phyloP scores from a whole-genome alignment of 1,284 basidiomycete genomes.

The Leccinum solheimii region DNA sequence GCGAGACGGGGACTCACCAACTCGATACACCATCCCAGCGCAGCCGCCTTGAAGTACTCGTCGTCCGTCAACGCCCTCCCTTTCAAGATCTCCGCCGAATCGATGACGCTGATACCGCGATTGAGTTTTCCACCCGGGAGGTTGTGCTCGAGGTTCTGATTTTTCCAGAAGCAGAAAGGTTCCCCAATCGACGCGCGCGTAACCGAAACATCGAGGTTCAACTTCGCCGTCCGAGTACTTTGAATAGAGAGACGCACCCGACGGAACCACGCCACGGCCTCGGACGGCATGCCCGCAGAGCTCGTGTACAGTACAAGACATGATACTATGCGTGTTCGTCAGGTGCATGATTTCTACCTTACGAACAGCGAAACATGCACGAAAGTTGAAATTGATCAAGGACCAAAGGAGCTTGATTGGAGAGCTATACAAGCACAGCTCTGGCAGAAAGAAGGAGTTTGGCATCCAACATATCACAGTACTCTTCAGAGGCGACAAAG shows the following conservation, averaged over 20 bases:
- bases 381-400: too few relatives aligned
- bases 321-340: too few relatives aligned
- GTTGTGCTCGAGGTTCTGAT: constrained; percentile 90
- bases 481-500: too few relatives aligned
- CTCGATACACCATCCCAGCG: constrained; percentile 97
- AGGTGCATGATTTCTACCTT: too few relatives aligned
- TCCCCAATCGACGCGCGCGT: constrained; percentile 82
- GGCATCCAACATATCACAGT: too few relatives aligned
- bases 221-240: background rate
- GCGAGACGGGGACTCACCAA: constrained; percentile 45
- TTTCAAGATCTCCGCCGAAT: constrained; percentile 89
- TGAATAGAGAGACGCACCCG: constrained; percentile 39
- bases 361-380: too few relatives aligned
- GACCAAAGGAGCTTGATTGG: too few relatives aligned
- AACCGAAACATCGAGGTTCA: constrained; percentile 94
- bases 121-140: constrained; percentile 98
- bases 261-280: constrained; percentile 65
- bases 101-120: constrained; percentile 92
- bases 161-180: constrained; percentile 40
- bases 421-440: too few relatives aligned
- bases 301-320: background rate
- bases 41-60: constrained; percentile 88
- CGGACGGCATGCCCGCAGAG: constrained; percentile 58
- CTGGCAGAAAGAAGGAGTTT: too few relatives aligned
- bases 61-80: constrained; percentile 68